phyloP scores from a whole-genome alignment of 2,329 filamentous ascomycete species.

The Dothidotthia symphoricarpi region DNA sequence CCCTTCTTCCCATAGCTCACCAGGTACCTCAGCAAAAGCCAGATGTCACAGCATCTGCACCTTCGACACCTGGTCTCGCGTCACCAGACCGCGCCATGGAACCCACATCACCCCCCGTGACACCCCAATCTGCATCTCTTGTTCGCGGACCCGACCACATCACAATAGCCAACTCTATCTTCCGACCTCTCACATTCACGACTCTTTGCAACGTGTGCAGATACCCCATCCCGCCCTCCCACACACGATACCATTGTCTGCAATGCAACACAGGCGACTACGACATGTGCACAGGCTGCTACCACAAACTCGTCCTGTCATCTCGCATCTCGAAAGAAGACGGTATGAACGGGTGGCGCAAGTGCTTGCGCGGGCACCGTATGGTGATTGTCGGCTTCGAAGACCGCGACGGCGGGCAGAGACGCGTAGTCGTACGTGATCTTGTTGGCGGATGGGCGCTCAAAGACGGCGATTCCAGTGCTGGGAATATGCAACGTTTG shows the following conservation, averaged over 20 bases:
- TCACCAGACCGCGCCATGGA: constrained; percentile 27
- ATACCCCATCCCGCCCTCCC: constrained; percentile 66
- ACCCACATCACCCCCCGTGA: constrained; percentile 40
- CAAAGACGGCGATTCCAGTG: constrained; percentile 53
- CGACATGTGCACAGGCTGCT: constrained; percentile 79
- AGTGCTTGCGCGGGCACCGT: constrained; percentile 76
- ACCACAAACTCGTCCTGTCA: constrained; percentile 62
- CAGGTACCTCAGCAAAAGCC: constrained; percentile 35
- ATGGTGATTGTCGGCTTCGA: constrained; percentile 80
- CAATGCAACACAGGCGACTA: constrained; percentile 78
- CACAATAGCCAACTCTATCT: constrained; percentile 45
- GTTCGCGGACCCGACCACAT: constrained; percentile 38
- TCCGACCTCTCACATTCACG: constrained; percentile 68
- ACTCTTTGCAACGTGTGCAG: constrained; percentile 78
- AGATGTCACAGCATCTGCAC: constrained; percentile 11
- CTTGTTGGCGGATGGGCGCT: constrained; percentile 75
- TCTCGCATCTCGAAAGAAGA: constrained; percentile 71
- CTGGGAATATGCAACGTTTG: constrained; percentile 44
- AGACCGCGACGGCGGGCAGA: constrained; percentile 64
- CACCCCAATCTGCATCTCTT: constrained; percentile 45
- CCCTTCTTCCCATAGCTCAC: constrained; percentile 73
- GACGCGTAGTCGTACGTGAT: constrained; percentile 66
- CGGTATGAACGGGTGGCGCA: constrained; percentile 76
- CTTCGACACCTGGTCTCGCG: constrained; percentile 20
- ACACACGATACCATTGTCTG: constrained; percentile 76